Evolutionary conservation across 225 moss, liverwort and hornwort genomes (phyloP).

Genomic region (Lunularia cruciata): DNA sequence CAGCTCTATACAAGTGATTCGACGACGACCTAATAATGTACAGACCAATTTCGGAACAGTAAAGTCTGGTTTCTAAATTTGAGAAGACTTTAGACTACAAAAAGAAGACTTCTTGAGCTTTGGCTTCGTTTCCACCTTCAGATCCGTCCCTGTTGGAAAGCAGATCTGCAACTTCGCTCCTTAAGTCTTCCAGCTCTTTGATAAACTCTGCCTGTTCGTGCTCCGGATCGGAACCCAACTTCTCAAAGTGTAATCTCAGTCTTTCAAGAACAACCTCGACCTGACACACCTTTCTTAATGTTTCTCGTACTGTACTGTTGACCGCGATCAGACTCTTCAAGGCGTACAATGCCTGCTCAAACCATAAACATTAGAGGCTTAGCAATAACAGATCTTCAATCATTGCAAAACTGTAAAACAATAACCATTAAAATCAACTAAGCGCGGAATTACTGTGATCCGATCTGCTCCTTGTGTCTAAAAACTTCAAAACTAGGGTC

Average conservation of each 20-base stretch:
- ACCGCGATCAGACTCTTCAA: conserved; percentile 61
- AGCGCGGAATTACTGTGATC: too few relatives aligned
- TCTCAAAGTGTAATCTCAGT: conserved; percentile 40
- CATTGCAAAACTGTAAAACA: too few relatives aligned
- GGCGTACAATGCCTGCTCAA: conserved; percentile 79
- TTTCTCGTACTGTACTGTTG: conserved; percentile 42
- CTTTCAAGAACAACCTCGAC: conserved; percentile 56
- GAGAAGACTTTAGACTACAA: not conserved
- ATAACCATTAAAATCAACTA: too few relatives aligned
- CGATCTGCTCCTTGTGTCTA: too few relatives aligned
- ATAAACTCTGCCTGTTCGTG: conserved; percentile 66
- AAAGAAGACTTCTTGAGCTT: not conserved
- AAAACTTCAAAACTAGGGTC: too few relatives aligned
- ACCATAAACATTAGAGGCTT: not conserved
- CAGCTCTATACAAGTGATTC: conserved; percentile 17
- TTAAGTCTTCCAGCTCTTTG: conserved; percentile 66
- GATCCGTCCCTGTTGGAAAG: conserved; percentile 20
- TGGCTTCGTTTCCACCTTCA: not conserved
- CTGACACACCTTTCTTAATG: conserved; percentile 48
- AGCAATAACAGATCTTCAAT: too few relatives aligned
- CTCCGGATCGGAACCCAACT: conserved; percentile 45
- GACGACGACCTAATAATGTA: conserved; percentile 12
- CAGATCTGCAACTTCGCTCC: conserved; percentile 57
- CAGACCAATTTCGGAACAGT: not conserved
- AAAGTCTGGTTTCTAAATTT: not conserved